phyloP scores from a whole-genome alignment of 495 filamentous ascomycete species.

The Penicillium steckii region DNA sequence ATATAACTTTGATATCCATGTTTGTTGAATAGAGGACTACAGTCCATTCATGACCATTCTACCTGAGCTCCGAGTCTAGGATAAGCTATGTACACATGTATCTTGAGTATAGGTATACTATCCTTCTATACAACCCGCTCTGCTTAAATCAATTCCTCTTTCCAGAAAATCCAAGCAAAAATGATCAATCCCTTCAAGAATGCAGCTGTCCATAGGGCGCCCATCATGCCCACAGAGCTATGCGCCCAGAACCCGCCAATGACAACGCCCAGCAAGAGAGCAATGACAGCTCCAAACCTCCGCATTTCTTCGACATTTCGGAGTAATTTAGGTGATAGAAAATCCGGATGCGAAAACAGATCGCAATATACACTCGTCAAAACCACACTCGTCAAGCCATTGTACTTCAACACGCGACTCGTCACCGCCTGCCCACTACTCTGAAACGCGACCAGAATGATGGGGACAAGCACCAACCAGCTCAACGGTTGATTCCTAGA shows the following conservation, averaged over 20 bases:
- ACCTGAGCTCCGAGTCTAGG: too few species aligned
- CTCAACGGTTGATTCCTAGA: conserved; percentile 41
- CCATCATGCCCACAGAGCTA: conserved; percentile 55
- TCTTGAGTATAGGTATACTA: too few species aligned
- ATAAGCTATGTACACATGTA: too few species aligned
- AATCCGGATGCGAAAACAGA: conserved; percentile 59
- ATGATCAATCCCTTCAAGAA: conserved; percentile 52
- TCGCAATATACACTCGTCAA: conserved; percentile 73
- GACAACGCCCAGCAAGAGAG: conserved; percentile 60
- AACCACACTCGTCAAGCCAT: conserved; percentile 65
- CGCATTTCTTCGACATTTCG: conserved; percentile 59
- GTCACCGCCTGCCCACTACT: conserved; percentile 68
- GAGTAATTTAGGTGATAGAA: conserved; percentile 40
- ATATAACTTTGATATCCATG: background rate
- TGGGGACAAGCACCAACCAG: conserved; percentile 59
- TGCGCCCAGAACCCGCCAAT: conserved; percentile 58
- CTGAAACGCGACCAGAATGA: conserved; percentile 68
- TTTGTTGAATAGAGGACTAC: too few species aligned
- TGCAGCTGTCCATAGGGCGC: conserved; percentile 63
- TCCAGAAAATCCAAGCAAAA: conserved; percentile 57
- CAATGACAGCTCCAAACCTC: conserved; percentile 50
- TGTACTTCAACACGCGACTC: conserved; percentile 61
- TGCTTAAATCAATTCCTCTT: background rate
- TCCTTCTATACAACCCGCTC: background rate
- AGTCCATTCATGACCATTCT: too few species aligned